phyloP scores from a whole-genome alignment of 306 rosid genomes.

The Betula pendula region DNA sequence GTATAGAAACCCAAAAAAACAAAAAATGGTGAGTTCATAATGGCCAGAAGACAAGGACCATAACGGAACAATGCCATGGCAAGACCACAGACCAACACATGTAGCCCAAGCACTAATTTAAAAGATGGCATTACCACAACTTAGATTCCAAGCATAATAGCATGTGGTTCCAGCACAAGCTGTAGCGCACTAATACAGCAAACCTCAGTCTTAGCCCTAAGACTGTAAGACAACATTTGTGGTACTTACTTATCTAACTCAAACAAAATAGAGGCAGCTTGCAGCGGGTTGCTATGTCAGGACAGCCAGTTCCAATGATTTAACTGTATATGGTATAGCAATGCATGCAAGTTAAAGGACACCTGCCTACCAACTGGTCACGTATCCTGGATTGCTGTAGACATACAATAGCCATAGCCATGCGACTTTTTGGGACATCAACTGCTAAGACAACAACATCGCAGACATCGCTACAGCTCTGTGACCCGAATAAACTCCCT shows the following conservation, averaged over 20 bases:
- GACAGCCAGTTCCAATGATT: neutral
- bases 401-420: neutral
- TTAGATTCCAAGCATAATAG: neutral
- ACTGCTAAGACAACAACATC: neutral
- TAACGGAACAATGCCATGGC: neutral
- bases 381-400: neutral
- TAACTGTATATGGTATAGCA: neutral
- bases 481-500: no score
- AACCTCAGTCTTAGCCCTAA: neutral
- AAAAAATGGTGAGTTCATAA: neutral
- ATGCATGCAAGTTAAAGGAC: neutral
- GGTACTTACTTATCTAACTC: neutral
- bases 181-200: neutral
- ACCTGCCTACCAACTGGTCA: neutral
- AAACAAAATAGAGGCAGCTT: conserved; percentile 1
- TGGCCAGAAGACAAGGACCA: neutral
- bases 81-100: neutral
- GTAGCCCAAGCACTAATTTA: neutral
- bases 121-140: neutral
- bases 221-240: neutral
- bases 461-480: neutral
- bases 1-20: neutral
- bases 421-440: no score
- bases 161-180: neutral
- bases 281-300: neutral